A percentile compares a stretch with the other conserved stretches of the same genome.
These are phyloP conservation scores for Ogataea methanolica DNA, from an alignment of 805 yeast species.

Conservation along the genomic window DNA sequence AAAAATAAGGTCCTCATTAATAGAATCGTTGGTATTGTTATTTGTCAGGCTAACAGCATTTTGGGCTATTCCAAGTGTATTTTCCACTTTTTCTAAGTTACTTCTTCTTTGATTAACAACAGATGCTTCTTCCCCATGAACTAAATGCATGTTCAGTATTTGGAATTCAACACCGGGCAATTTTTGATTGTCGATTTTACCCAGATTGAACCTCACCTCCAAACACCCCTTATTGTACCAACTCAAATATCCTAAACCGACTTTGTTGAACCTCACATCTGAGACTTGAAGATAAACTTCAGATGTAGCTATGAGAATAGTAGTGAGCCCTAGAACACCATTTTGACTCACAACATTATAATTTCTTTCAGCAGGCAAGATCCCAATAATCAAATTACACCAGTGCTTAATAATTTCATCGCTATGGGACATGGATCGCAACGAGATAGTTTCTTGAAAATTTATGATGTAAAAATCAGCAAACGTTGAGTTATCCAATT, in stretches of 20 bases:
- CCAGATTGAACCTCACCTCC: conserved; percentile 37
- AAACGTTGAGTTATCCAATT: conserved; percentile 1
- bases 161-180: conserved; percentile 30
- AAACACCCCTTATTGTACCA: conserved; percentile 67
- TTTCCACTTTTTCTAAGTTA: conserved; percentile 16
- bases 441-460: conserved; percentile 48
- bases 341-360: conserved; percentile 37
- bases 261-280: conserved; percentile 34
- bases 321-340: conserved; percentile 50
- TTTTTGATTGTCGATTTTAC: conserved; percentile 31
- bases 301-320: conserved; percentile 37
- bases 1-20: background rate
- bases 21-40: conserved; percentile 1
- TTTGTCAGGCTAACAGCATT: conserved; percentile 13
- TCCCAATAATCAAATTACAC: conserved; percentile 23
- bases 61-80: conserved; percentile 6
- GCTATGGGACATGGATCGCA: conserved; percentile 38
- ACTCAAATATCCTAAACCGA: conserved; percentile 55
- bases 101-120: conserved; percentile 10
- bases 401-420: conserved; percentile 31
- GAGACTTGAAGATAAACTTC: conserved; percentile 35
- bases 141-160: conserved; percentile 49
- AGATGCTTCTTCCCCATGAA: conserved; percentile 38
- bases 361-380: conserved; percentile 17
- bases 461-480: conserved; percentile 38